Evolutionary conservation across 345 rosid genomes (phyloP), one percentile per base, ranked within the genome.

Genomic region (Boechera stricta): DNA sequence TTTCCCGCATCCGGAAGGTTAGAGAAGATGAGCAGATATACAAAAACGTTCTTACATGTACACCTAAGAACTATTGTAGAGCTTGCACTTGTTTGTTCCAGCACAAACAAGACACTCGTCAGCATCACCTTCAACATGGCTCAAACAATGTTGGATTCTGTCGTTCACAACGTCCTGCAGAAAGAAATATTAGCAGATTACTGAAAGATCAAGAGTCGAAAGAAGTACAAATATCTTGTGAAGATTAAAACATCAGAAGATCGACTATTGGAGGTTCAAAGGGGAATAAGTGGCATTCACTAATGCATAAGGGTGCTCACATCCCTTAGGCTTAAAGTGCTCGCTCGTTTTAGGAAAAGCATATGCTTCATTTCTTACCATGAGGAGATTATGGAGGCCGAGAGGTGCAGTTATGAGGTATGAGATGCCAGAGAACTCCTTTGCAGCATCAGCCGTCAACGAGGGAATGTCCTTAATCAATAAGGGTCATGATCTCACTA

Each of bases 361-460:
- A 73, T 31, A 76, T 31, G 64, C 6, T 39, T 67, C 15, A 58
- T 64, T 64, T 61, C 82, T 82, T 89, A 90, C 98, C 85, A 92
- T 87, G 58, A 94, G 96, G 81, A 87, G 87, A 68, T 86, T 82
- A 9, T 94, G 98, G 77, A 88, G 81, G 59, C 98, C 98, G 35
- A 94, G 98, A 29, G 98, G 98, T 60, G 98, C 92, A 68, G 98
- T 86, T 64, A 93, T 78, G 28, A 94, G 75, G 71, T 89, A 92
- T 13, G 91, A 76, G 47, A 89, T 64, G 54, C 84, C 89, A 15
- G 92, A 88, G 72, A 86, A 90, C 55, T 89, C 91, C 82, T 85
- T 87, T 67, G 98, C 98, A 80, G 98, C 98, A 86, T 92, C 96
- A 82, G 91, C 94, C 33, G 92, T 85, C 69, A 94, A 82, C 47